Evolutionary conservation across 306 rosid genomes (phyloP).

Genomic region (Casuarina glauca): DNA sequence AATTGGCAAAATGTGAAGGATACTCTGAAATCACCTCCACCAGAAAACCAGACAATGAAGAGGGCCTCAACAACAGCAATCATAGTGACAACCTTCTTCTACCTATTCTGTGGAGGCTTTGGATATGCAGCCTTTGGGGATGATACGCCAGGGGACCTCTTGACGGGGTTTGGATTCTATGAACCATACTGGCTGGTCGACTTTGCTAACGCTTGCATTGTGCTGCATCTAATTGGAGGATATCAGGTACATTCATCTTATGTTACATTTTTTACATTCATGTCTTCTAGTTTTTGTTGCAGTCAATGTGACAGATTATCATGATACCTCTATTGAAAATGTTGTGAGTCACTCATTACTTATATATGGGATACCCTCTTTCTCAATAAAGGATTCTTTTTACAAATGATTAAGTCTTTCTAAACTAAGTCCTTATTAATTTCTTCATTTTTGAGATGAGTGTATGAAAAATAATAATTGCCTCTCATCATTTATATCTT

Average conservation of each 20-base stretch:
- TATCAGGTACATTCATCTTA: conserved; percentile 55
- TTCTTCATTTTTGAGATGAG: no score
- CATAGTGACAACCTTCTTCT: conserved; percentile 54
- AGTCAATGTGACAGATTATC: not conserved
- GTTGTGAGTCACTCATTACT: no score
- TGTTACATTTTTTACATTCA: not conserved
- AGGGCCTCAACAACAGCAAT: conserved; percentile 60
- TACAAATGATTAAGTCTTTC: no score
- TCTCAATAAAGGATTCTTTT: no score
- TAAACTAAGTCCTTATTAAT: no score
- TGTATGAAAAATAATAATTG: no score
- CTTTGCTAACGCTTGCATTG: conserved; percentile 67
- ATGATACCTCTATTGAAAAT: no score
- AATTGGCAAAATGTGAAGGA: conserved; percentile 51
- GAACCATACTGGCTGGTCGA: conserved; percentile 66
- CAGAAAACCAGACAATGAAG: conserved; percentile 62
- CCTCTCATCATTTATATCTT: no score
- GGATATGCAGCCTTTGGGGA: conserved; percentile 89
- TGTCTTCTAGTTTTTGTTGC: not conserved
- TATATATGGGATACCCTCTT: no score
- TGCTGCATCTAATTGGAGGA: conserved; percentile 81
- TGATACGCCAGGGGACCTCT: conserved; percentile 66
- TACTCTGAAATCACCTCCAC: conserved; percentile 85
- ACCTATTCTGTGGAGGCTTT: conserved; percentile 60
- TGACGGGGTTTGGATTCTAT: conserved; percentile 55